phyloP scores from a whole-genome alignment of 768 basidiomycete species.

The Pulveroboletus ravenelii region DNA sequence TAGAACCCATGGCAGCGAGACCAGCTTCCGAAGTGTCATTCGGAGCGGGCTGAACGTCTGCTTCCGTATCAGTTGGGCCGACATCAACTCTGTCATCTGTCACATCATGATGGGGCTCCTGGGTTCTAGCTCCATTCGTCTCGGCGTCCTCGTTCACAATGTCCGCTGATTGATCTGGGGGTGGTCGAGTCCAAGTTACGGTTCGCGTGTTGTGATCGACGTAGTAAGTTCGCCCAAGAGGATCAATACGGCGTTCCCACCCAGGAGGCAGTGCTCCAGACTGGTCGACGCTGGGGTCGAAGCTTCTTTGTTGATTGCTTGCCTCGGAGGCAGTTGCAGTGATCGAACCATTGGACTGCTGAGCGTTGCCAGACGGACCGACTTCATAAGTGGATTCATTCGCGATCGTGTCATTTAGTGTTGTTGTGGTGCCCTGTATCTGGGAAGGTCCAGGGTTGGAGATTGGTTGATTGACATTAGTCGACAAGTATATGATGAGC shows the following conservation, averaged over 20 bases:
- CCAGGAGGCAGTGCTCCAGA: conserved; percentile 85
- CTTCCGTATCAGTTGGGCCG: conserved; percentile 40
- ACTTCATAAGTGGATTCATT: conserved; percentile 47
- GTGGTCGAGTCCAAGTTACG: conserved; percentile 96
- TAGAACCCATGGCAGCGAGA: conserved; percentile 80
- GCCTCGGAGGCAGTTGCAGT: conserved; percentile 37
- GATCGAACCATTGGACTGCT: conserved; percentile 17
- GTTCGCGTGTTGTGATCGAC: conserved; percentile 98
- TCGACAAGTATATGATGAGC: conserved; percentile 95
- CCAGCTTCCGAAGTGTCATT: conserved; percentile 39
- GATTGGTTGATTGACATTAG: conserved; percentile 82
- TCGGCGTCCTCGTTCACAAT: conserved; percentile 65
- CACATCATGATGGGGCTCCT: conserved; percentile 77
- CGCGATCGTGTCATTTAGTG: conserved; percentile 58
- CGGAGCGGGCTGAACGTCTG: conserved; percentile 32
- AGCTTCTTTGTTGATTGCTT: conserved; percentile 63
- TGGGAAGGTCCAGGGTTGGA: conserved; percentile 79
- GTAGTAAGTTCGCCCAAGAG: conserved; percentile 93
- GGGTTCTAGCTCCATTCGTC: conserved; percentile 80
- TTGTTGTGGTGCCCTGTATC: conserved; percentile 51
- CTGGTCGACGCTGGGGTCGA: conserved; percentile 94
- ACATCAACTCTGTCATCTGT: conserved; percentile 84
- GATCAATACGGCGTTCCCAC: conserved; percentile 98
- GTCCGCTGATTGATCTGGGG: conserved; percentile 69
- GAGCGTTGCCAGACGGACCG: conserved; percentile 30